These are phyloP conservation scores for Chytriomyces sp. DNA, from an alignment of 192 early-diverging fungal species.

Conservation along the genomic window DNA sequence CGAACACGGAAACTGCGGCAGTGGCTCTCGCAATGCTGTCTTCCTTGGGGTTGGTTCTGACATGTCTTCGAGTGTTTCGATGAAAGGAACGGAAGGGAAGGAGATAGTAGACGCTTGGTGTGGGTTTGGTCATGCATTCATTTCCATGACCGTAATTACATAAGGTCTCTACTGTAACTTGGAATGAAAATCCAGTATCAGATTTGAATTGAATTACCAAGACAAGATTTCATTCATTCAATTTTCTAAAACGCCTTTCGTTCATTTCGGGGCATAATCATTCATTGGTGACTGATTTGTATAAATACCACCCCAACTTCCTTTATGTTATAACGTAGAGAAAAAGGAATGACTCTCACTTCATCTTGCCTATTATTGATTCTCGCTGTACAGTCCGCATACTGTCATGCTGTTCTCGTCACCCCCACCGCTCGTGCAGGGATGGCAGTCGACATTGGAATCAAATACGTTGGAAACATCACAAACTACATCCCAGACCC, in stretches of 20 bases:
- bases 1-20: conserved; percentile 88
- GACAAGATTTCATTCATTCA: not conserved
- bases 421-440: conserved; percentile 7
- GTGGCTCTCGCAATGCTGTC: conserved; percentile 36
- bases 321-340: no score
- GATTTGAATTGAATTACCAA: not conserved
- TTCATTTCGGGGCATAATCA: not conserved
- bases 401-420: not conserved
- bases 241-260: not conserved
- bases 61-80: not conserved
- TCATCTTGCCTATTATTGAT: not conserved
- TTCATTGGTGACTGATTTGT: not conserved
- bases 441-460: conserved; percentile 35
- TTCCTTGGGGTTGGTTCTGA: not conserved
- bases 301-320: not conserved
- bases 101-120: not conserved
- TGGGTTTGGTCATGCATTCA: conserved; percentile 41
- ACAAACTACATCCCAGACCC: conserved; percentile 33
- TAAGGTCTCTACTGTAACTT: no score
- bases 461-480: conserved; percentile 43
- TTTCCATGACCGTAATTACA: no score
- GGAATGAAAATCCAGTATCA: not conserved
- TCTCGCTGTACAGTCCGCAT: not conserved
- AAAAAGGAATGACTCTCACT: no score
- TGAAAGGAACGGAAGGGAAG: not conserved